phyloP scores from a whole-genome alignment of 805 yeast species.

The Candida stauntonica region DNA sequence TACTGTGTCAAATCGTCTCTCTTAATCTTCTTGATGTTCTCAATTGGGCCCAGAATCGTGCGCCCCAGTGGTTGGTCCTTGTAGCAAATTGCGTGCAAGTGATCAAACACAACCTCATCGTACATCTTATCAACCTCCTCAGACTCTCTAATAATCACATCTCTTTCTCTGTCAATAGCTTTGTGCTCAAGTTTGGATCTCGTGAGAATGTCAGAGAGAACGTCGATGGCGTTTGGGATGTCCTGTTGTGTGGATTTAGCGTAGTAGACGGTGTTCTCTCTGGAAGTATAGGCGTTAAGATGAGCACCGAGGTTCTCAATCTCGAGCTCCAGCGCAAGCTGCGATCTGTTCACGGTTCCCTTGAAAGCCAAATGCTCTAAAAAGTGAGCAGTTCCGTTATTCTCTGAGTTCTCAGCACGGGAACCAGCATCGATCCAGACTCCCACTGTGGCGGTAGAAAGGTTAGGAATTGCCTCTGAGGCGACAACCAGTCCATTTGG shows the following conservation, averaged over 20 bases:
- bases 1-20: constrained; percentile 73
- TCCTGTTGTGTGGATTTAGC: constrained; percentile 82
- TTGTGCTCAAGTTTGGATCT: constrained; percentile 72
- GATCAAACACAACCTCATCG: constrained; percentile 97
- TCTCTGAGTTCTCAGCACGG: constrained; percentile 80
- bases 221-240: constrained; percentile 81
- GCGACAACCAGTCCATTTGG: constrained; percentile 96
- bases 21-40: constrained; percentile 76
- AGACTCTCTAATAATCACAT: constrained; percentile 91
- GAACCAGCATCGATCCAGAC: constrained; percentile 99
- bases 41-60: constrained; percentile 92
- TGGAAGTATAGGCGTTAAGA: constrained; percentile 95
- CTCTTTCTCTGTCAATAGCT: constrained; percentile 94
- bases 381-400: constrained; percentile 96
- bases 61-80: constrained; percentile 92
- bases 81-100: constrained; percentile 88
- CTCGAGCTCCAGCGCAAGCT: constrained; percentile 81
- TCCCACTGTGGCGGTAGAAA: constrained; percentile 94
- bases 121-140: constrained; percentile 98
- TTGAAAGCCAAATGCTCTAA: constrained; percentile 95
- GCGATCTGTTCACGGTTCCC: constrained; percentile 81
- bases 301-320: constrained; percentile 96
- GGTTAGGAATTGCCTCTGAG: constrained; percentile 79
- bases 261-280: constrained; percentile 96
- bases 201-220: constrained; percentile 84